Evolutionary conservation across 2,329 filamentous ascomycete species (phyloP).

Genomic region (Colletotrichum sp.): DNA sequence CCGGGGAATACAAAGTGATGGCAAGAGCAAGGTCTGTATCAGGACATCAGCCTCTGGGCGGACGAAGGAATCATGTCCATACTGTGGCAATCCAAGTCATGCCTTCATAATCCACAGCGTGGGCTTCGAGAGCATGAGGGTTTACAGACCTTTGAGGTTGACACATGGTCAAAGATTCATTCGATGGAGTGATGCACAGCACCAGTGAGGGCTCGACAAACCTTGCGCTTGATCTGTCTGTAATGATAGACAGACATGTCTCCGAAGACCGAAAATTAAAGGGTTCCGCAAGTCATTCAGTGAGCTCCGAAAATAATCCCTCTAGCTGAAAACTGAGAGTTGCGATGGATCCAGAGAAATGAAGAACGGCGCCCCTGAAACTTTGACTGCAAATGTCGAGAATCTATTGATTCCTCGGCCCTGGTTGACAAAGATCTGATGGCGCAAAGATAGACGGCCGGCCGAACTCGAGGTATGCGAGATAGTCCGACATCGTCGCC

Average conservation of each 20-base stretch:
- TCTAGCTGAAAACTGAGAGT: neutral
- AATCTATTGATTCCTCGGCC: accelerated
- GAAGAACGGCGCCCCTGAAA: neutral
- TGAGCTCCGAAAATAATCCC: neutral
- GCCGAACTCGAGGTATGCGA: neutral
- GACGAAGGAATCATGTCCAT: neutral
- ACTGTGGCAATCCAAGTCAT: neutral
- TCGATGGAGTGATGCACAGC: neutral
- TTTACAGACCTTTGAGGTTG: neutral
- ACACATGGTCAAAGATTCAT: neutral
- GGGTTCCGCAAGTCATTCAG: neutral
- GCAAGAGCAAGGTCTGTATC: neutral
- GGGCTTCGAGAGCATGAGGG: neutral
- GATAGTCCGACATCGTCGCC: neutral
- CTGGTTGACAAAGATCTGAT: neutral
- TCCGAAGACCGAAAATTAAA: accelerated
- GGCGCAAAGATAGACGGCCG: neutral
- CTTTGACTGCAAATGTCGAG: neutral
- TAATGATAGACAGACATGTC: neutral
- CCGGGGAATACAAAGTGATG: neutral
- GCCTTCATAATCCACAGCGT: neutral
- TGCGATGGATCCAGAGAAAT: neutral
- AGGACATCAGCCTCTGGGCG: neutral
- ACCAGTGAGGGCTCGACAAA: accelerated
- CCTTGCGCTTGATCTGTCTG: neutral